Base-by-base conservation (phyloP, 148 eudicot genomes). In the Heliosperma pusillum region DNA sequence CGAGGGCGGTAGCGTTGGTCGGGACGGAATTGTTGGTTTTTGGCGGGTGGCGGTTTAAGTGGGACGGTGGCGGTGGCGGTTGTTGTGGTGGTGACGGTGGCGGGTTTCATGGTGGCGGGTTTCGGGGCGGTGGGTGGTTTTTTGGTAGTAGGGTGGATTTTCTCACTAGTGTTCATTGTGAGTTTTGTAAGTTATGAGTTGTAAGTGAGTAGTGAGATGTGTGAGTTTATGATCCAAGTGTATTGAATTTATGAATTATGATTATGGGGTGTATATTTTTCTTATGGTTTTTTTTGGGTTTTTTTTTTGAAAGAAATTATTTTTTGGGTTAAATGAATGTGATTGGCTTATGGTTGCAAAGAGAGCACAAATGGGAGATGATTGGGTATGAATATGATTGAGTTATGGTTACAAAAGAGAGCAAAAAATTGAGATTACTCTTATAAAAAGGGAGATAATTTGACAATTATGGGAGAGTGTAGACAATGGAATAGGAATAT, bases 121-220 rank as follows among this genome's bases (percentile, higher is more conserved):
- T 91, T 86, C 84, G 85, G 83, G 82, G 69, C 1, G 88, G 88
- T 74, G 44, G 88, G 73, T n/a, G 93, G 89, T 73, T 86, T 85
- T 74, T 56, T 27, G 53, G 81, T 6, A 66, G 72, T 57, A 52
- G 76, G 55, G 47, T 53, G 66, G 59, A 47, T 22, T 73, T 57
- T 74, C 47, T 73, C 73, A 44, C 59, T 45, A n/a, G 73, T 56
- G 58, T 53, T 45, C 36, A 64, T 74, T 27, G 19, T 66, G 53
- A 30, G 59, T 59, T 59, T 56, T 29, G 21, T 12, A 4, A 13
- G 27, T 52, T 75, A 9, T 10, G 19, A 13, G 10, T 45, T 47
- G 42, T 19, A 3, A 29, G 61, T 56, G 21, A 56, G 24, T 57
- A 17, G 21, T 5, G 16, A 15, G 26, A 22, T 61, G 66, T 63